These are phyloP conservation scores for Colletotrichum higginsianum DNA, from an alignment of 2,329 filamentous ascomycete species.

Conservation along the genomic window DNA sequence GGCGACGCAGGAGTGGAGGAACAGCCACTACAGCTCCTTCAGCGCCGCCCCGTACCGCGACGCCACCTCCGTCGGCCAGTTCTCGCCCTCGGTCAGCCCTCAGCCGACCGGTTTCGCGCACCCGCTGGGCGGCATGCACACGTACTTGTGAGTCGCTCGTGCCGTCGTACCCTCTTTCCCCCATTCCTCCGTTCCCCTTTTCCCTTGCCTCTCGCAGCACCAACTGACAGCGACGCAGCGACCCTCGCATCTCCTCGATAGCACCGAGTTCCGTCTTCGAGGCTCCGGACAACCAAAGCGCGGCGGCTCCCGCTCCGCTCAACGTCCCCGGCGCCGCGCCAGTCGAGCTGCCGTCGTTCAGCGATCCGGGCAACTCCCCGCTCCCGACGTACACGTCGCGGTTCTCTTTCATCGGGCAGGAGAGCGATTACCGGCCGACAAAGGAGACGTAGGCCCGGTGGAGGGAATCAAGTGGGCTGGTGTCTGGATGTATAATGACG, in stretches of 20 bases:
- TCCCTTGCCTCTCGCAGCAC: too few relatives aligned
- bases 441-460: neutral
- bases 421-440: neutral
- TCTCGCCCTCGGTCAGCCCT: slow-evolving; percentile 42
- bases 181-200: too few relatives aligned
- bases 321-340: slow-evolving; percentile 36
- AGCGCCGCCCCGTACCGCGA: slow-evolving; percentile 44
- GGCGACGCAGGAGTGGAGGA: slow-evolving; percentile 46
- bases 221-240: neutral
- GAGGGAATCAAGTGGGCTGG: neutral
- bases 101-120: slow-evolving; percentile 22
- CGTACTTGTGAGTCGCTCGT: slow-evolving; percentile 49
- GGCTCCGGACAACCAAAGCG: slow-evolving; percentile 29
- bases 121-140: slow-evolving; percentile 20
- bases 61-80: neutral
- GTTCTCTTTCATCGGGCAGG: slow-evolving; percentile 50
- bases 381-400: slow-evolving; percentile 52
- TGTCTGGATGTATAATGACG: neutral
- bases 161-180: too few relatives aligned
- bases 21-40: slow-evolving; percentile 44
- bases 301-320: slow-evolving; percentile 28
- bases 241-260: slow-evolving; percentile 33
- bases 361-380: slow-evolving; percentile 51
- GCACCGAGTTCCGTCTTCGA: slow-evolving; percentile 34
- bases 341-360: slow-evolving; percentile 54